A percentile compares a stretch with the other conserved stretches of the same genome.
Conservation (phyloP, 495 filamentous ascomycete species). For the Collariella sp. region DNA sequence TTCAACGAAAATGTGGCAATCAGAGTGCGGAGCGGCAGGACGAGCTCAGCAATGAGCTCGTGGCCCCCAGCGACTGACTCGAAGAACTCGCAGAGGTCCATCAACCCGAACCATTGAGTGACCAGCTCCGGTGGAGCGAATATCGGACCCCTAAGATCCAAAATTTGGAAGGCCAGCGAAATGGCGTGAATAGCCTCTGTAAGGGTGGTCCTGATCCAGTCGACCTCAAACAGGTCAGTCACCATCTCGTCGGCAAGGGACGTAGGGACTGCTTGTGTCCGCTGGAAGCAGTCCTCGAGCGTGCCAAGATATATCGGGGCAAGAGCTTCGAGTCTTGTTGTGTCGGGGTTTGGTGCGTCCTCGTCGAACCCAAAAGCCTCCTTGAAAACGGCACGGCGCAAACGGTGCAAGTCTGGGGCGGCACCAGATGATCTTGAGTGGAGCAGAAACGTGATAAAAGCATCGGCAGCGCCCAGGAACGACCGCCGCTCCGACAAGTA, state of each 20-base stretch:
- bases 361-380: conserved; percentile 21
- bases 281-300: conserved; percentile 29
- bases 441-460: conserved; percentile 36
- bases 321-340: conserved; percentile 27
- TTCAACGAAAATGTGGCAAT: conserved; percentile 63
- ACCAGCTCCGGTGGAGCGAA: conserved; percentile 52
- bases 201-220: conserved; percentile 55
- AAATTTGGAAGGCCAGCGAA: conserved; percentile 61
- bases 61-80: conserved; percentile 46
- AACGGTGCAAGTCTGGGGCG: conserved; percentile 21
- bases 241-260: conserved; percentile 21
- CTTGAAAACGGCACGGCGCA: conserved; percentile 18
- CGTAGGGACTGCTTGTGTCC: conserved; percentile 22
- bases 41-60: conserved; percentile 44
- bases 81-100: conserved; percentile 56
- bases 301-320: conserved; percentile 33
- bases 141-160: conserved; percentile 48
- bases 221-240: conserved; percentile 45
- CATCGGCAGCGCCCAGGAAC: conserved; percentile 44
- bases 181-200: conserved; percentile 64
- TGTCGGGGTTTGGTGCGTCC: conserved; percentile 3
- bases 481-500: conserved; percentile 62
- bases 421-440: conserved; percentile 21
- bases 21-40: conserved; percentile 56
- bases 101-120: conserved; percentile 62